Conservation (phyloP, 163 green algal genomes). For the Chlamydomonas reinhardtii region DNA sequence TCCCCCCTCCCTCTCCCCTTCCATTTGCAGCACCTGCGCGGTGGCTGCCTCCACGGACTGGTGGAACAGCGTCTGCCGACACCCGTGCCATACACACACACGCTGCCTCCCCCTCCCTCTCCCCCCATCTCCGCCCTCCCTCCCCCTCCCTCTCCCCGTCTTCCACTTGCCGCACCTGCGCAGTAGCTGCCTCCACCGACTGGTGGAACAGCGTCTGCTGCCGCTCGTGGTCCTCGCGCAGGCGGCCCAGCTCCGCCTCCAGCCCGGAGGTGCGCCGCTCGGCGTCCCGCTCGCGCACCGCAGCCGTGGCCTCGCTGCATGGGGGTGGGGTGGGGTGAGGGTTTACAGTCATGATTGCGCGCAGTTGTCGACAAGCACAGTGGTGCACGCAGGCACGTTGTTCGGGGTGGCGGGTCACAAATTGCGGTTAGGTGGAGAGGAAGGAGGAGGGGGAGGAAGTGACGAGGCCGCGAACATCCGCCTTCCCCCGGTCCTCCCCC, state of each 20-base stretch:
- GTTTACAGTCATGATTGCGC: too few relatives aligned
- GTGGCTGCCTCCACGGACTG: slow-evolving; percentile 50
- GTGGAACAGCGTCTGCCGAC: slow-evolving; percentile 55
- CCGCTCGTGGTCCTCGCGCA: slow-evolving; percentile 44
- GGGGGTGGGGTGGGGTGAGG: background rate
- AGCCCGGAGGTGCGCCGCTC: slow-evolving; percentile 17
- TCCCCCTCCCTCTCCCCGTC: too few relatives aligned
- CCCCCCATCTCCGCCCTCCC: background rate
- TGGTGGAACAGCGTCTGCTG: slow-evolving; percentile 57
- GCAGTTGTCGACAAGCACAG: too few relatives aligned
- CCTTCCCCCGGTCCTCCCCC: too few relatives aligned
- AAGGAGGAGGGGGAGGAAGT: too few relatives aligned
- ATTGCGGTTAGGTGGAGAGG: too few relatives aligned
- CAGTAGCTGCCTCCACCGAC: slow-evolving; percentile 47
- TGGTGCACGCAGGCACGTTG: too few relatives aligned
- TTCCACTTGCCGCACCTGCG: slow-evolving; percentile 56
- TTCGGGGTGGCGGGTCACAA: too few relatives aligned
- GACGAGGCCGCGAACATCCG: too few relatives aligned
- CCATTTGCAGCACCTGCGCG: slow-evolving; percentile 50
- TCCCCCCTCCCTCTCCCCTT: too few relatives aligned
- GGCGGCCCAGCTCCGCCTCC: slow-evolving; percentile 35
- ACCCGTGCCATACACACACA: slow-evolving; percentile 14
- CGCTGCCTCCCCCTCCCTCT: too few relatives aligned
- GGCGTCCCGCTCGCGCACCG: slow-evolving; percentile 10
- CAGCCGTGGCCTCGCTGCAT: slow-evolving; percentile 17